phyloP scores from a whole-genome alignment of 2,329 filamentous ascomycete genomes.

The Aspergillus sp. region DNA sequence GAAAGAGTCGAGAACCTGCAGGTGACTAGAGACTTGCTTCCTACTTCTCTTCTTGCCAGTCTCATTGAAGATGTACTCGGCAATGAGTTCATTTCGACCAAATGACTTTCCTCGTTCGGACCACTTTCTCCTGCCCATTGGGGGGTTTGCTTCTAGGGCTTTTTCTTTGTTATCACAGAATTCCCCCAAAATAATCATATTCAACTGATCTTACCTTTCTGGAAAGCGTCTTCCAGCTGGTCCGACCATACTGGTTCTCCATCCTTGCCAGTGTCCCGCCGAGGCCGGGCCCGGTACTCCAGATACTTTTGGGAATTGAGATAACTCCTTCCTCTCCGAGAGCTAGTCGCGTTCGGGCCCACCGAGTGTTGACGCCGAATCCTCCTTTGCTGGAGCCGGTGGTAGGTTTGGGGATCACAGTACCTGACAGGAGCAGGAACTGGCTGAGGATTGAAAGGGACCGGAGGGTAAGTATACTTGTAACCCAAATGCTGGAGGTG shows the following conservation, averaged over 20 bases:
- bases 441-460: slow-evolving; percentile 19
- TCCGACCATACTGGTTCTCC: slow-evolving; percentile 43
- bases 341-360: slow-evolving; percentile 18
- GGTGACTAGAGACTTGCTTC: slow-evolving; percentile 61
- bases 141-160: slow-evolving; percentile 51
- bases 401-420: slow-evolving; percentile 23
- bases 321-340: slow-evolving; percentile 29
- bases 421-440: slow-evolving; percentile 17
- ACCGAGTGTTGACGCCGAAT: slow-evolving; percentile 31
- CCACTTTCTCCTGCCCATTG: slow-evolving; percentile 55
- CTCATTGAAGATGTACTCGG: slow-evolving; percentile 51
- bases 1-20: slow-evolving; percentile 57
- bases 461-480: slow-evolving; percentile 30
- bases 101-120: slow-evolving; percentile 49
- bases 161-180: slow-evolving; percentile 12
- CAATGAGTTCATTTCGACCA: slow-evolving; percentile 59
- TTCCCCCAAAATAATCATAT: neutral
- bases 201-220: slow-evolving; percentile 33
- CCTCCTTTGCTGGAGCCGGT: slow-evolving; percentile 29
- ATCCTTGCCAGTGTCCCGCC: slow-evolving; percentile 39
- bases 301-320: slow-evolving; percentile 41
- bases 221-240: slow-evolving; percentile 43
- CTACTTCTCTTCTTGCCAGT: slow-evolving; percentile 50
- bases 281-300: slow-evolving; percentile 39
- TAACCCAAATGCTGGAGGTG: slow-evolving; percentile 29